Evolutionary conservation across 2,329 filamentous ascomycete genomes (phyloP).

Genomic region (Zymoseptoria crescenta): DNA sequence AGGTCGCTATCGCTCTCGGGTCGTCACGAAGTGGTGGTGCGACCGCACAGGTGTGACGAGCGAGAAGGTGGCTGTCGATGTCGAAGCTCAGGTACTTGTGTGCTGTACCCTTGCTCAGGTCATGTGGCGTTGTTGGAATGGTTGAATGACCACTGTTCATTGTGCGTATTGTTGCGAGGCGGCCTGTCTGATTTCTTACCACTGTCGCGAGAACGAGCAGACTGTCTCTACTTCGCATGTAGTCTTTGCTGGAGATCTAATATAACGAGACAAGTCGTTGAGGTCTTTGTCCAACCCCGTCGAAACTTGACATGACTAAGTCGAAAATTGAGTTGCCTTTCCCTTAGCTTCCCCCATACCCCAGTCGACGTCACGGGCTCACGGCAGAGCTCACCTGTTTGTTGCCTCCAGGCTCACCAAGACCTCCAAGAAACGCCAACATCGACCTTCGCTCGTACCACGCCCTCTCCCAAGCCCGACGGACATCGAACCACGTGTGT

Average conservation of each 20-base stretch:
- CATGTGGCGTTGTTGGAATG: not conserved
- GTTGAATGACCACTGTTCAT: not conserved
- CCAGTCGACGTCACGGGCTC: not conserved
- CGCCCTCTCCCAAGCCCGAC: constrained; percentile 1
- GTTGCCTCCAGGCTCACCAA: not conserved
- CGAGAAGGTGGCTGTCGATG: no score
- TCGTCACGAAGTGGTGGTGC: not conserved
- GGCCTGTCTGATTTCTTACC: not conserved
- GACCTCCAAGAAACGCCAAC: not conserved
- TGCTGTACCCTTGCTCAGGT: not conserved
- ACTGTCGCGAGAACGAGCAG: not conserved
- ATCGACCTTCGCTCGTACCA: not conserved
- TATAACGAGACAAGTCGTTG: no score
- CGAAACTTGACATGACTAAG: no score
- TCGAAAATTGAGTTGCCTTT: no score
- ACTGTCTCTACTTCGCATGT: not conserved
- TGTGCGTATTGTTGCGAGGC: not conserved
- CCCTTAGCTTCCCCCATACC: not conserved
- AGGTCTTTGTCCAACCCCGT: no score
- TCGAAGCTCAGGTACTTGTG: not conserved
- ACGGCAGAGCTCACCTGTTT: not conserved
- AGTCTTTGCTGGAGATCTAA: no score
- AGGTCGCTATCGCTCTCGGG: not conserved
- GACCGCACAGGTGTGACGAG: not conserved
- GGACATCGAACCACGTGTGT: constrained; percentile 2